Evolutionary conservation across 2,329 filamentous ascomycete genomes (phyloP).

Genomic region (Diplodia corticola): DNA sequence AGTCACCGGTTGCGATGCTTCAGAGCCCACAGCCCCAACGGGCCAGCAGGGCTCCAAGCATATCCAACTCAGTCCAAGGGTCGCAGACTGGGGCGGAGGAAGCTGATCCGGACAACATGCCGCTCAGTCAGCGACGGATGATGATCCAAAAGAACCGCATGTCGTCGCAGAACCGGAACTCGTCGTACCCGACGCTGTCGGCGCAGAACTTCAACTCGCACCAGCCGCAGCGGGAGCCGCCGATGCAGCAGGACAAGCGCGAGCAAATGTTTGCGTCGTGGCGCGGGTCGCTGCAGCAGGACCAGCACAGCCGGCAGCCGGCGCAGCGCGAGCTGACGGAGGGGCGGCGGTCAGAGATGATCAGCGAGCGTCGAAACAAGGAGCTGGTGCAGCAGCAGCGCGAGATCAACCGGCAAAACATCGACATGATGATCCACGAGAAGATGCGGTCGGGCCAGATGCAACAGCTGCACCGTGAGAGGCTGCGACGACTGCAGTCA

Average conservation of each 20-base stretch:
- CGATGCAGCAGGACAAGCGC: constrained; percentile 33
- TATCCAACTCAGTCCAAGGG: background rate
- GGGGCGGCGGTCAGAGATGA: constrained; percentile 47
- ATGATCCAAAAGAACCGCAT: constrained; percentile 15
- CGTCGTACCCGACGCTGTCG: background rate
- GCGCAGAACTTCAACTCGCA: constrained; percentile 40
- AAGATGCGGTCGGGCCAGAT: constrained; percentile 75
- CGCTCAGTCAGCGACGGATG: constrained; percentile 46
- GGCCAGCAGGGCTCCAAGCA: constrained; percentile 1
- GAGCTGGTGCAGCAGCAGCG: constrained; percentile 61
- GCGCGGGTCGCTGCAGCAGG: constrained; percentile 36
- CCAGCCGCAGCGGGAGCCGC: constrained; percentile 36
- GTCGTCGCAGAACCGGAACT: constrained; percentile 11
- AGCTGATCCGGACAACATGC: constrained; percentile 64
- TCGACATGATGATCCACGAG: constrained; percentile 67
- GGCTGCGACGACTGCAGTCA: constrained; percentile 76
- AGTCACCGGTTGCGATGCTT: background rate
- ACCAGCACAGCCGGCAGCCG: constrained; percentile 28
- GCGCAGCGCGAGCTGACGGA: constrained; percentile 33
- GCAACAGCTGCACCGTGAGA: constrained; percentile 74
- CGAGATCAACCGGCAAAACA: constrained; percentile 57
- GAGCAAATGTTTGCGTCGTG: constrained; percentile 39
- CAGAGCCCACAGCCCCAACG: background rate
- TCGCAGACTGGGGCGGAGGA: constrained; percentile 50
- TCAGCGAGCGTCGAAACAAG: constrained; percentile 64